Percentiles rank a stretch among this genome's conserved stretches.
Conservation (phyloP, 176 grass and related monocot genomes). For the Carex littledalei region DNA sequence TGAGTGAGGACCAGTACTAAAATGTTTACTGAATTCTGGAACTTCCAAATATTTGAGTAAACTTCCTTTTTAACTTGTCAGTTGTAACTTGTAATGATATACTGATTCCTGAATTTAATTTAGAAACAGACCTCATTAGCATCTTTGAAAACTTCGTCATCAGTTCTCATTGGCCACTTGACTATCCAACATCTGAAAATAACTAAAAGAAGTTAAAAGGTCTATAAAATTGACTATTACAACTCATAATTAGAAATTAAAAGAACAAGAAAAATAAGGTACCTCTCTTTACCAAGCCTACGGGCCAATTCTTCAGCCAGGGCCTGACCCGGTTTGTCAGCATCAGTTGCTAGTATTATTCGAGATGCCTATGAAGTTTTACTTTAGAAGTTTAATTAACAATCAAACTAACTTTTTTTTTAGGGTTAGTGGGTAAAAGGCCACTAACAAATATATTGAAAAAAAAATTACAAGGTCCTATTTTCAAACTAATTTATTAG, state of each 20-base stretch:
- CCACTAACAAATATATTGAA: no score
- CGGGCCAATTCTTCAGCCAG: constrained; percentile 91
- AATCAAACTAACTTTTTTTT: neutral
- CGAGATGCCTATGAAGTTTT: constrained; percentile 56
- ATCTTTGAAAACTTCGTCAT: constrained; percentile 68
- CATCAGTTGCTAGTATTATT: constrained; percentile 95
- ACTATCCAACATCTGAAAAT: constrained; percentile 92
- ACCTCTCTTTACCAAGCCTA: constrained; percentile 97
- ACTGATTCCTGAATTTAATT: neutral
- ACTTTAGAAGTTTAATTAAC: neutral
- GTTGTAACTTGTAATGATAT: neutral
- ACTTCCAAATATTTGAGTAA: neutral
- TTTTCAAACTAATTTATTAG: neutral
- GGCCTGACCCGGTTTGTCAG: constrained; percentile 68
- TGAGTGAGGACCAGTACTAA: neutral
- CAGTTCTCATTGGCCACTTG: constrained; percentile 73
- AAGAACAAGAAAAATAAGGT: constrained; percentile 8
- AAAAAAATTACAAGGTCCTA: no score
- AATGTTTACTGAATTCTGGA: neutral
- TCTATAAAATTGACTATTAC: constrained; percentile 11
- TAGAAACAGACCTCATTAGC: constrained; percentile 78
- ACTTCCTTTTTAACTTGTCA: neutral
- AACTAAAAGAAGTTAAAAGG: constrained; percentile 26
- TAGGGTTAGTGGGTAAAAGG: no score
- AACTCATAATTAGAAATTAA: constrained; percentile 1